A percentile compares a stretch with the other conserved stretches of the same genome.
phyloP scores from a whole-genome alignment of 305 asterid genomes.

The Fraxinus angustifolia region DNA sequence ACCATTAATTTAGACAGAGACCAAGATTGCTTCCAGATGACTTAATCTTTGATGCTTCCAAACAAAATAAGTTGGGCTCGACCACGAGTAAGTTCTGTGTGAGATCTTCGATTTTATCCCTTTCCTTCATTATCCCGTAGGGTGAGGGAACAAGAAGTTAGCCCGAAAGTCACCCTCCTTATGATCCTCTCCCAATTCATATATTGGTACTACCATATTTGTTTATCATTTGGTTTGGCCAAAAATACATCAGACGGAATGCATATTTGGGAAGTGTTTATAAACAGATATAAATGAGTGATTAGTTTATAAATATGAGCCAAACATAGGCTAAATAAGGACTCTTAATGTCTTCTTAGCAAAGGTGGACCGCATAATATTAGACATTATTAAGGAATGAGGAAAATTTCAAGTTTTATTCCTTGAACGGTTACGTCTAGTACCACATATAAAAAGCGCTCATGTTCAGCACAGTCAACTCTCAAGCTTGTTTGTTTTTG shows the following conservation, averaged over 20 bases:
- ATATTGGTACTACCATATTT: not conserved
- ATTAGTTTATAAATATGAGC: not conserved
- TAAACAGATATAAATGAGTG: not conserved
- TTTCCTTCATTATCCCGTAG: not conserved
- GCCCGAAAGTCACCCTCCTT: not conserved
- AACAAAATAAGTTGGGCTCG: not conserved
- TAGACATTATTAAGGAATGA: not conserved
- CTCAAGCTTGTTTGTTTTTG: not conserved
- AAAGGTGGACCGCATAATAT: not conserved
- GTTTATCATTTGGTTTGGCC: not conserved
- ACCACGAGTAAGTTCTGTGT: not conserved
- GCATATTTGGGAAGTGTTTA: not conserved
- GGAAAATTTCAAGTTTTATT: not conserved
- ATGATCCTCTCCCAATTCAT: not conserved
- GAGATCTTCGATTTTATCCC: not conserved
- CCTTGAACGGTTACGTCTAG: not conserved
- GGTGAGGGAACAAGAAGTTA: not conserved
- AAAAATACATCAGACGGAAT: not conserved
- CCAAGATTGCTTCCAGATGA: not conserved
- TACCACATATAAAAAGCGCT: not conserved
- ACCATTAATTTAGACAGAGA: not conserved
- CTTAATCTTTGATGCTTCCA: not conserved
- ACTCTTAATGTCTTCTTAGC: not conserved
- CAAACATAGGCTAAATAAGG: not conserved
- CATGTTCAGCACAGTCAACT: not conserved